Evolutionary conservation across 2,329 filamentous ascomycete genomes (phyloP), one percentile per base, ranked within the genome.

Genomic region (Hypomyces perniciosus): DNA sequence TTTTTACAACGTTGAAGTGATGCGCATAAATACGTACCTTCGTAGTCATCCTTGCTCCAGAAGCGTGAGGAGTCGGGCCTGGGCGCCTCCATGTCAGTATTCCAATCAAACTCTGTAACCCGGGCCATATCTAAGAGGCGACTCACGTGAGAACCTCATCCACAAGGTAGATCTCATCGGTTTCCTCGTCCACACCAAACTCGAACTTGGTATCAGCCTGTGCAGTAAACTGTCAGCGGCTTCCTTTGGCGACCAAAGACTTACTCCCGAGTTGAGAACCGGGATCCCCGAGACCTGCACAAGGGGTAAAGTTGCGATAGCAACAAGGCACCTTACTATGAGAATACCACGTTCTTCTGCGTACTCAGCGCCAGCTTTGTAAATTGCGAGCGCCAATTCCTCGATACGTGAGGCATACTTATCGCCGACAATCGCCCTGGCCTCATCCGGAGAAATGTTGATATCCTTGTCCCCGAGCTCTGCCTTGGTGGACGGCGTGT

Each of bases 401-500:
- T 67, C 56, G 28, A 69, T 62, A 27, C 58, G 53, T 30, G 65
- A 65, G 52, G 62, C 61, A 40, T 68, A 63, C 44, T 59, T 61
- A 41, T 65, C 62, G 45, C 66, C 66, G 33, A 68, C 57, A 46
- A 66, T 59, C 60, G 76, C 71, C 46, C 65, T 74, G 59, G 83
- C 84, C 61, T 81, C 71, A 48, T 83, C 83, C 0, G 84, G 86
- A 51, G 81, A 80, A 59, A 96, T 95, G 71, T 96, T 96, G 71
- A 92, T 86, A 66, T 96, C 79, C 65, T 93, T 85, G 57, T 83
- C 73, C 28, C 90, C 90, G 31, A 79, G 72, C 61, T 88, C 84
- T 1, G 90, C 90, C 74, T 96, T 96, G 9, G 90, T 95, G 60
- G 81, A 88, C 0, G 90, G 90, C 28, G 64, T 67, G 66, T 78